Conservation (phyloP, 2,329 filamentous ascomycete species). For the Alternaria arbusti region DNA sequence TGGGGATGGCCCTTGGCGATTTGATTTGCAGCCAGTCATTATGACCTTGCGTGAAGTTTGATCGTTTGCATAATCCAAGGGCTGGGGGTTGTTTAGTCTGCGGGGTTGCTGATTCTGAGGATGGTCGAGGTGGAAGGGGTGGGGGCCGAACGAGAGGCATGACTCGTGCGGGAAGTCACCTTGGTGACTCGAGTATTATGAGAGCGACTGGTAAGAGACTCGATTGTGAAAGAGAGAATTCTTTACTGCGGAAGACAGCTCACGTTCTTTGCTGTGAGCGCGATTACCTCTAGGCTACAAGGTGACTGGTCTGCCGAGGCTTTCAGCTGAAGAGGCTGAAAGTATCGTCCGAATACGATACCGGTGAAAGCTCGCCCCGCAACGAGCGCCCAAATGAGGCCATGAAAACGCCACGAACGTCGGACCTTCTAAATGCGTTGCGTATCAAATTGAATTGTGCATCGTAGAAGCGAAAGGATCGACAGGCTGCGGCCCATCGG, state of each 20-base stretch:
- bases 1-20: constrained; percentile 7
- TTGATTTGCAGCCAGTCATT: constrained; percentile 23
- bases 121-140: constrained; percentile 1
- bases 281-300: background rate
- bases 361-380: constrained; percentile 12
- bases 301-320: background rate
- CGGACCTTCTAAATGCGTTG: background rate
- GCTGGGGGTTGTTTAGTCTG: constrained; percentile 3
- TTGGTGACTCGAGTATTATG: background rate
- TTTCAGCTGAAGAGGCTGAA: constrained; percentile 4
- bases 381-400: constrained; percentile 4
- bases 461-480: background rate
- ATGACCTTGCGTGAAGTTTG: constrained; percentile 10
- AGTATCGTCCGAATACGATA: constrained; percentile 12
- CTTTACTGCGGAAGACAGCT: background rate
- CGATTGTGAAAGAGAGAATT: background rate
- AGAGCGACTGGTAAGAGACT: background rate
- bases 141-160: constrained; percentile 22
- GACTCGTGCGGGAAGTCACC: background rate
- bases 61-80: constrained; percentile 13
- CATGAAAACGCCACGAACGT: constrained; percentile 1
- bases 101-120: constrained; percentile 1
- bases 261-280: background rate
- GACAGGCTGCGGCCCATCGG: background rate
- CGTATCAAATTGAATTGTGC: background rate